Conservation (phyloP, 805 yeast genomes). For the Huiozyma naganishii region DNA sequence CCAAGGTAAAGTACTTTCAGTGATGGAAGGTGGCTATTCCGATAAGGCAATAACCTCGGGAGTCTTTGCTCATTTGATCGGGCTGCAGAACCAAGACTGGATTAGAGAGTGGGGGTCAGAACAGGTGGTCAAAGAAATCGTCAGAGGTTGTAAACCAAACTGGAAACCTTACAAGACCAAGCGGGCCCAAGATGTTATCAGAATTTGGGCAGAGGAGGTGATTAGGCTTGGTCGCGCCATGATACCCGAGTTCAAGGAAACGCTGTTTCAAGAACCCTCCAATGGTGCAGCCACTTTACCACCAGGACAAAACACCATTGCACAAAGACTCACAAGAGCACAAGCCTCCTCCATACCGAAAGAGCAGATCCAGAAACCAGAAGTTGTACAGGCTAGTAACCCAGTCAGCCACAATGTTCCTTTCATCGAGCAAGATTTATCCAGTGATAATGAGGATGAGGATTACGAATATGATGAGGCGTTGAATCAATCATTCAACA, state of each 20-base stretch:
- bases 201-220: conserved; percentile 56
- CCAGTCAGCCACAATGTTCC: conserved; percentile 11
- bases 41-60: conserved; percentile 75
- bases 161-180: conserved; percentile 49
- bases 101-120: conserved; percentile 53
- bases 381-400: neutral
- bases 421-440: conserved; percentile 20
- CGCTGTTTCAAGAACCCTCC: conserved; percentile 11
- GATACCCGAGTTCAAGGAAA: conserved; percentile 37
- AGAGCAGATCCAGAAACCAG: neutral
- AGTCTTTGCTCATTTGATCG: conserved; percentile 66
- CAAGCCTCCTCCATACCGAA: conserved; percentile 5
- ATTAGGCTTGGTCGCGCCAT: conserved; percentile 50
- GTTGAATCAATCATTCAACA: conserved; percentile 28
- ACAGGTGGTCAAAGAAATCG: conserved; percentile 52
- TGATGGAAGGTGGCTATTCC: conserved; percentile 80
- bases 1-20: conserved; percentile 51
- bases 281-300: neutral
- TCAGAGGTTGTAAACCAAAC: conserved; percentile 54
- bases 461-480: conserved; percentile 29
- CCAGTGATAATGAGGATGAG: conserved; percentile 28
- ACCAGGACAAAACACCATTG: conserved; percentile 3
- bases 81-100: conserved; percentile 51
- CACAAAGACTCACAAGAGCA: conserved; percentile 21
- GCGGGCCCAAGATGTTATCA: conserved; percentile 39